These are phyloP conservation scores for Saccharomycopsis selenospora DNA, from an alignment of 805 yeast species.

Conservation along the genomic window DNA sequence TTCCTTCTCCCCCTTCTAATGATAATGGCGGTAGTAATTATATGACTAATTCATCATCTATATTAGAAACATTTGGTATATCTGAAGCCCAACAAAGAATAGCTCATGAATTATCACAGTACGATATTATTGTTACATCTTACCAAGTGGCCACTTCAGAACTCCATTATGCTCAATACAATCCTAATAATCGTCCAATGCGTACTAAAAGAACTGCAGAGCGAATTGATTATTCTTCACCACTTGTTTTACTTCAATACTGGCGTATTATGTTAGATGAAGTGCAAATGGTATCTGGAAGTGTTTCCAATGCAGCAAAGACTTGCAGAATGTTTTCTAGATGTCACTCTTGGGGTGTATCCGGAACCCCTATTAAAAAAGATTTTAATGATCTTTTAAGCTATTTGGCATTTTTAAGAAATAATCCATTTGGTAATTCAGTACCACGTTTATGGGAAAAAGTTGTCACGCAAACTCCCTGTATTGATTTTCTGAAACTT, in stretches of 20 bases:
- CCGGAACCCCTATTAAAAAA: slow-evolving; percentile 85
- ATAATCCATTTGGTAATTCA: slow-evolving; percentile 49
- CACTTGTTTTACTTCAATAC: slow-evolving; percentile 73
- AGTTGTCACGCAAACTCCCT: slow-evolving; percentile 15
- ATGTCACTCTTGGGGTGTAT: slow-evolving; percentile 92
- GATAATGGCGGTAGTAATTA: neutral
- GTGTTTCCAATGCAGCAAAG: slow-evolving; percentile 67
- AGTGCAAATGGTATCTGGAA: slow-evolving; percentile 83
- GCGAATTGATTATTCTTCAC: slow-evolving; percentile 62
- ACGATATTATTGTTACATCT: slow-evolving; percentile 77
- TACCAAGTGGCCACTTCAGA: slow-evolving; percentile 67
- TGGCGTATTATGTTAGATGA: slow-evolving; percentile 91
- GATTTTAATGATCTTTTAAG: slow-evolving; percentile 64
- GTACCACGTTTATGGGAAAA: slow-evolving; percentile 4
- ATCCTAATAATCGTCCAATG: slow-evolving; percentile 37
- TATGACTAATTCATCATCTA: neutral
- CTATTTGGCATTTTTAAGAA: slow-evolving; percentile 56
- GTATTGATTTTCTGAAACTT: slow-evolving; percentile 40
- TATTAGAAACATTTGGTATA: neutral
- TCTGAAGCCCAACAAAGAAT: slow-evolving; percentile 24
- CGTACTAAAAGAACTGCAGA: slow-evolving; percentile 24
- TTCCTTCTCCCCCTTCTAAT: neutral
- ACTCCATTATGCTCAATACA: slow-evolving; percentile 69
- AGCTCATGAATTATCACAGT: slow-evolving; percentile 47
- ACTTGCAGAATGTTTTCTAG: slow-evolving; percentile 77